Evolutionary conservation across 2,329 filamentous ascomycete genomes (phyloP).

Genomic region (Fusarium sp.): DNA sequence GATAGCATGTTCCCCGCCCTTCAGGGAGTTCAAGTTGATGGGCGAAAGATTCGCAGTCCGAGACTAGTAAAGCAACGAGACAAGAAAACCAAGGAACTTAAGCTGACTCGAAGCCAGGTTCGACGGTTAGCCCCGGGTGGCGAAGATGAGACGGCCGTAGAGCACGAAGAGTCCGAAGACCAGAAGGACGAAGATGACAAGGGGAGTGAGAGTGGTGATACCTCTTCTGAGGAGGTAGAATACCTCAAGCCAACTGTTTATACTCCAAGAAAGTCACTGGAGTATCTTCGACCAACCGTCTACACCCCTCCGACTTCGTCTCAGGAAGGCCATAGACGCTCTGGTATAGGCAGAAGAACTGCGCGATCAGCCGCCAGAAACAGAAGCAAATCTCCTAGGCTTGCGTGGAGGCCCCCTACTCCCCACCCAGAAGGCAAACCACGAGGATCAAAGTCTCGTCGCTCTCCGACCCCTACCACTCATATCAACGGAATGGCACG

Average conservation of each 20-base stretch:
- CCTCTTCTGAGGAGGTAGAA: neutral
- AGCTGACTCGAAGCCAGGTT: neutral
- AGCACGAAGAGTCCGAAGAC: neutral
- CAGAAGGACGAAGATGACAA: neutral
- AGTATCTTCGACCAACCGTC: conserved; percentile 21
- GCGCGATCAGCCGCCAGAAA: neutral
- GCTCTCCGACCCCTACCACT: neutral
- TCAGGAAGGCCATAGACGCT: neutral
- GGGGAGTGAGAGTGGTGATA: neutral
- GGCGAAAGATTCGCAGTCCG: neutral
- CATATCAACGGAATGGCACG: neutral
- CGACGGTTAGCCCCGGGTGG: neutral
- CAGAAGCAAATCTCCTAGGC: conserved; percentile 12
- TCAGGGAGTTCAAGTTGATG: conserved; percentile 5
- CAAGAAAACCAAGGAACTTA: neutral
- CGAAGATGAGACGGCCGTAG: neutral
- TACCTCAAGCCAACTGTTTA: conserved; percentile 28
- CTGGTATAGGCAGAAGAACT: neutral
- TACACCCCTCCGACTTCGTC: conserved; percentile 33
- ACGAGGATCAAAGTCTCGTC: conserved; percentile 1
- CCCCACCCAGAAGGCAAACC: conserved; percentile 26
- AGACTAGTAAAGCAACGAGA: neutral
- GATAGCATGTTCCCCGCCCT: conserved; percentile 43
- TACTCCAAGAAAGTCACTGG: conserved; percentile 24
- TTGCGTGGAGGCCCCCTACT: conserved; percentile 25